phyloP scores from a whole-genome alignment of 345 rosid genomes.

The Moricandia arvensis region DNA sequence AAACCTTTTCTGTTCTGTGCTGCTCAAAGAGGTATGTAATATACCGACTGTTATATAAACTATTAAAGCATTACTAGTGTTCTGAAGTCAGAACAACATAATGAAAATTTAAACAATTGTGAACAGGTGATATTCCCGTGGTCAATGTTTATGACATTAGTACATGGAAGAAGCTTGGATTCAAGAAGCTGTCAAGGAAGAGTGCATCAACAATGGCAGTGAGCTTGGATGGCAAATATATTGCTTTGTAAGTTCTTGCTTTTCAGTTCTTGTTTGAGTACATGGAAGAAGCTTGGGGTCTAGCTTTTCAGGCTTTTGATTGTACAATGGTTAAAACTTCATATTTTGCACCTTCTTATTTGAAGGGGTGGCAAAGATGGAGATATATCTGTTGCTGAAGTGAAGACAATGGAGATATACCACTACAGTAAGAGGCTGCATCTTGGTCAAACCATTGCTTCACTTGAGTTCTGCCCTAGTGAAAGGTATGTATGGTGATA shows the following conservation, averaged over 20 bases:
- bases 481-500: constrained; percentile 52
- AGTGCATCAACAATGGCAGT: constrained; percentile 77
- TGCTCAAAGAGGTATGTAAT: constrained; percentile 60
- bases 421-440: constrained; percentile 94
- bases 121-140: constrained; percentile 63
- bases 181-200: constrained; percentile 79
- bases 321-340: neutral
- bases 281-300: too few species aligned
- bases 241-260: constrained; percentile 92
- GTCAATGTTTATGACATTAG: constrained; percentile 86
- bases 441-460: constrained; percentile 63
- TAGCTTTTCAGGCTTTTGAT: neutral
- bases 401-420: constrained; percentile 87
- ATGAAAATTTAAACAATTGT: constrained; percentile 23
- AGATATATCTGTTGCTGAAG: constrained; percentile 72
- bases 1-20: constrained; percentile 89
- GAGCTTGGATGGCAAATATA: constrained; percentile 93
- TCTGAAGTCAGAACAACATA: neutral
- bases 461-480: constrained; percentile 80
- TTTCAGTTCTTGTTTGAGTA: too few species aligned
- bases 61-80: neutral
- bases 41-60: neutral
- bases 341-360: neutral
- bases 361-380: constrained; percentile 92
- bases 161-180: constrained; percentile 89